phyloP scores from a whole-genome alignment of 2,329 filamentous ascomycete genomes.

The Sclerotinia borealis region DNA sequence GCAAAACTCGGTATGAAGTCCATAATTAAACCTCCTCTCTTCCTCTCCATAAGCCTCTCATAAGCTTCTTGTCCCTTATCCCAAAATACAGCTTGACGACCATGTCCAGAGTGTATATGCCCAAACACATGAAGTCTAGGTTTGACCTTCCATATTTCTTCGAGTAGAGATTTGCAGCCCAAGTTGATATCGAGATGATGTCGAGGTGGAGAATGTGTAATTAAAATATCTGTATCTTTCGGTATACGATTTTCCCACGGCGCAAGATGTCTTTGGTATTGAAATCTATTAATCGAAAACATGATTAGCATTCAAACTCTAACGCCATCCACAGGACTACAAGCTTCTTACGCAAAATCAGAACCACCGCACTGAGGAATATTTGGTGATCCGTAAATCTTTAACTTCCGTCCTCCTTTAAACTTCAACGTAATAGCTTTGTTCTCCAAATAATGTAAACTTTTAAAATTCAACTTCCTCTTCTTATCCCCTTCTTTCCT shows the following conservation, averaged over 20 bases:
- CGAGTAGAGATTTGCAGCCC: slow-evolving; percentile 52
- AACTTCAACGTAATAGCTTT: slow-evolving; percentile 58
- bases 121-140: slow-evolving; percentile 60
- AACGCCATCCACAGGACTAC: neutral
- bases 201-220: slow-evolving; percentile 61
- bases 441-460: slow-evolving; percentile 71
- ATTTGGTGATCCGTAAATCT: slow-evolving; percentile 75
- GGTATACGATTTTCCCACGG: slow-evolving; percentile 58
- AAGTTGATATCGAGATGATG: slow-evolving; percentile 46
- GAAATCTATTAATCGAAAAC: slow-evolving; percentile 40
- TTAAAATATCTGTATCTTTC: slow-evolving; percentile 52
- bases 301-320: neutral
- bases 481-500: slow-evolving; percentile 50
- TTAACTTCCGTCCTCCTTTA: slow-evolving; percentile 51
- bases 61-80: slow-evolving; percentile 47
- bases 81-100: slow-evolving; percentile 54
- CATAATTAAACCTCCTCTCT: slow-evolving; percentile 32
- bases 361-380: slow-evolving; percentile 69
- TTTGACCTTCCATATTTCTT: slow-evolving; percentile 52
- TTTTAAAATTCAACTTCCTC: slow-evolving; percentile 57
- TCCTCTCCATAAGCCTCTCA: slow-evolving; percentile 30
- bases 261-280: slow-evolving; percentile 51
- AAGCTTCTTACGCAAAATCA: slow-evolving; percentile 50
- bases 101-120: slow-evolving; percentile 58
- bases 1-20: slow-evolving; percentile 26